Evolutionary conservation across 2,329 filamentous ascomycete genomes (phyloP).

Genomic region (Microdochium paspali): DNA sequence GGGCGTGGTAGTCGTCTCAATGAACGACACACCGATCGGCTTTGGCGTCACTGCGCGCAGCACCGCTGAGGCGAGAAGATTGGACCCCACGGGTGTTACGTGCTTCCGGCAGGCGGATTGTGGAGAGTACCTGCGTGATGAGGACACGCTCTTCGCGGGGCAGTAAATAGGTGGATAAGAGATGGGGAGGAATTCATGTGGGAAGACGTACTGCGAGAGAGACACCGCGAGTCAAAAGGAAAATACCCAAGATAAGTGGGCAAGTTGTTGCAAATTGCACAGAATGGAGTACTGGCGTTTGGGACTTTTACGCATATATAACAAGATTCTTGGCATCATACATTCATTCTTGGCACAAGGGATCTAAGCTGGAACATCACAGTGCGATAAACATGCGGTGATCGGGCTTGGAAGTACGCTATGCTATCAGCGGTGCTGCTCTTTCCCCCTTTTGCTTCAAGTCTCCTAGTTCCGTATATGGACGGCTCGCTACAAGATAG

Average conservation of each 20-base stretch:
- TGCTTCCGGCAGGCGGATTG: conserved; percentile 89
- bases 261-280: neutral
- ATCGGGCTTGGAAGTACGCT: too few relatives aligned
- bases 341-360: too few relatives aligned
- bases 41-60: conserved; percentile 89
- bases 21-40: conserved; percentile 89
- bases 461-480: neutral
- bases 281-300: neutral
- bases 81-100: conserved; percentile 85
- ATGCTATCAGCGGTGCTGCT: too few relatives aligned
- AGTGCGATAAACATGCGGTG: too few relatives aligned
- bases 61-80: conserved; percentile 69
- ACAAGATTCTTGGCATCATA: too few relatives aligned
- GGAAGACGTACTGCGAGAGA: neutral
- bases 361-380: too few relatives aligned
- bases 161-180: conserved; percentile 20
- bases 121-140: conserved; percentile 88
- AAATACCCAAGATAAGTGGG: neutral
- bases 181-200: conserved; percentile 1
- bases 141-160: conserved; percentile 54
- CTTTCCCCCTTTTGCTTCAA: too few relatives aligned
- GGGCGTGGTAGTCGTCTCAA: conserved; percentile 80
- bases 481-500: neutral
- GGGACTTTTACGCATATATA: too few relatives aligned
- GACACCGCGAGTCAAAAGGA: neutral